These are phyloP conservation scores for Trypanosoma cruzi DNA, from an alignment of 208 protist genomes.

Conservation along the genomic window DNA sequence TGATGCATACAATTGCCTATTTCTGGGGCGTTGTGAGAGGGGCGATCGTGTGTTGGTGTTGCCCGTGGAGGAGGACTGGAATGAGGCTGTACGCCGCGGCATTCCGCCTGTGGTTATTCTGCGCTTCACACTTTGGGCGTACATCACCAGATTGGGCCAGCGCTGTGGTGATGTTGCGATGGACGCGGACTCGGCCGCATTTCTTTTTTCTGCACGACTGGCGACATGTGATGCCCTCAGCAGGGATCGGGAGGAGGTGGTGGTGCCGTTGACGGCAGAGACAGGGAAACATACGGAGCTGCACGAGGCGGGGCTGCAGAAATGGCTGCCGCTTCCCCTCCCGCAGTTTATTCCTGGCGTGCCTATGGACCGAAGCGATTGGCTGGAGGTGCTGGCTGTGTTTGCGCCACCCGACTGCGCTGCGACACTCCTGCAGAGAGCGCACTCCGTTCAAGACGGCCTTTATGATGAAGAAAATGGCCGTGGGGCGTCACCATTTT, in stretches of 20 bases:
- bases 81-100: slow-evolving; percentile 2
- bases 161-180: too few relatives aligned
- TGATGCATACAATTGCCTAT: not conserved
- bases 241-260: too few relatives aligned
- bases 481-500: not conserved
- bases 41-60: not conserved
- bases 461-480: not conserved
- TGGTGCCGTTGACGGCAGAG: too few relatives aligned
- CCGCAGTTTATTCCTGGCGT: not conserved
- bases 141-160: not conserved
- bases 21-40: not conserved
- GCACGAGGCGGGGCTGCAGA: too few relatives aligned
- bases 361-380: not conserved
- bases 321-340: not conserved
- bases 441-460: not conserved
- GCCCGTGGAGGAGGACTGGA: slow-evolving; percentile 4
- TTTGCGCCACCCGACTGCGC: slow-evolving; percentile 10
- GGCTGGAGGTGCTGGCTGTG: slow-evolving; percentile 11
- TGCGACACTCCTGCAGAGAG: not conserved
- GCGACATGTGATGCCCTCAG: too few relatives aligned
- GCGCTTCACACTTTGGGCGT: slow-evolving; percentile 7
- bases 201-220: too few relatives aligned
- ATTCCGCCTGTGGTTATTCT: slow-evolving; percentile 2
- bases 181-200: too few relatives aligned
- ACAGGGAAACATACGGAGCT: too few relatives aligned